Conservation (phyloP, 805 yeast genomes). For the Candida ovalis region DNA sequence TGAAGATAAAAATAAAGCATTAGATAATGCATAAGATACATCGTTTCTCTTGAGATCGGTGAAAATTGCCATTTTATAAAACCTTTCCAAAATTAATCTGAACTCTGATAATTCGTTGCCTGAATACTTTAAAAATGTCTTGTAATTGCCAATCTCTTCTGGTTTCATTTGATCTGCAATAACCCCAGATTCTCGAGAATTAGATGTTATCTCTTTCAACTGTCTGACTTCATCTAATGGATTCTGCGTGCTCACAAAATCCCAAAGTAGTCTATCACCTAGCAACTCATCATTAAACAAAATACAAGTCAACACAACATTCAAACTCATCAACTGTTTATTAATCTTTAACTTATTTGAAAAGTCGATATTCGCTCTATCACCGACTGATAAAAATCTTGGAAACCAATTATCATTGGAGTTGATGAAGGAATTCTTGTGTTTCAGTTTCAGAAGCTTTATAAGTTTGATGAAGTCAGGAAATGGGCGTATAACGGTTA, state of each 20-base stretch:
- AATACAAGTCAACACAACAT: slow-evolving; percentile 44
- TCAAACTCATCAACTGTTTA: slow-evolving; percentile 44
- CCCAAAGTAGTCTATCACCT: slow-evolving; percentile 39
- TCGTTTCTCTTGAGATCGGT: slow-evolving; percentile 34
- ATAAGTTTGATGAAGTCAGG: slow-evolving; percentile 32
- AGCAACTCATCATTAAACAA: slow-evolving; percentile 34
- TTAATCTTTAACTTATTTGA: slow-evolving; percentile 45
- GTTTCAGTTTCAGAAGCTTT: slow-evolving; percentile 33
- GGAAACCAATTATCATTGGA: slow-evolving; percentile 22
- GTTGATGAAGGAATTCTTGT: slow-evolving; percentile 31
- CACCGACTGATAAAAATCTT: slow-evolving; percentile 14
- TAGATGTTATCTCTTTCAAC: slow-evolving; percentile 6
- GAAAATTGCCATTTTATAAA: slow-evolving; percentile 28
- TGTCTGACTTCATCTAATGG: slow-evolving; percentile 21
- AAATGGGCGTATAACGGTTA: slow-evolving; percentile 25
- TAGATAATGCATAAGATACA: slow-evolving; percentile 12
- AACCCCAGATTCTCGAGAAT: not conserved
- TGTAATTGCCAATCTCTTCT: slow-evolving; percentile 41
- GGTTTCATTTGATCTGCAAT: slow-evolving; percentile 22
- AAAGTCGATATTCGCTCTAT: slow-evolving; percentile 24
- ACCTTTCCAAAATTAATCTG: slow-evolving; percentile 26
- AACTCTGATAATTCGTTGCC: slow-evolving; percentile 37
- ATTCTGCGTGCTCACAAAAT: slow-evolving; percentile 35
- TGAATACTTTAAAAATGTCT: slow-evolving; percentile 45
- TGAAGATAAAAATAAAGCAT: slow-evolving; percentile 9